Evolutionary conservation across 257 asterid species (phyloP).

Genomic region (Solanum corneliomulleri): DNA sequence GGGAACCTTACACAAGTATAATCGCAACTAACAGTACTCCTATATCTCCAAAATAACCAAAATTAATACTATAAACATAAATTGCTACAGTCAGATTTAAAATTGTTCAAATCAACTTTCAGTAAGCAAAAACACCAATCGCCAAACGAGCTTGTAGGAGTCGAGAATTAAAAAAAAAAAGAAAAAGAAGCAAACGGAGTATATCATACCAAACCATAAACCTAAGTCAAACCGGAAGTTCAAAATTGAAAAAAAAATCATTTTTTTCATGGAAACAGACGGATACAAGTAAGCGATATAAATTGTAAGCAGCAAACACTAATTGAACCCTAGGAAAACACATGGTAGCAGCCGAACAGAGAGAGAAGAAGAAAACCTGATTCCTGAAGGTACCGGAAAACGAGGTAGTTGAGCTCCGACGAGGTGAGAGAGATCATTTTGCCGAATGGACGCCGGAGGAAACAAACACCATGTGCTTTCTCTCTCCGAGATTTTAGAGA

Average conservation of each 20-base stretch:
- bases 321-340: not conserved
- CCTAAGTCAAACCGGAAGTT: not conserved
- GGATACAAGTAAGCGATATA: not conserved
- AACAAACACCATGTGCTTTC: not conserved
- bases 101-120: not conserved
- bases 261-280: not conserved
- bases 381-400: conserved; percentile 88
- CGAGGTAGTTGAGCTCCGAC: conserved; percentile 67
- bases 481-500: not conserved
- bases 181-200: not conserved
- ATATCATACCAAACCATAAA: not conserved
- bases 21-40: not conserved
- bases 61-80: not conserved
- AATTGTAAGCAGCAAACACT: not conserved
- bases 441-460: conserved; percentile 7
- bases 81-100: not conserved
- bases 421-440: conserved; percentile 64
- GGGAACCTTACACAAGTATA: not conserved
- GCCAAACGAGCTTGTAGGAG: not conserved
- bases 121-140: not conserved
- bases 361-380: conserved; percentile 35
- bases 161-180: not conserved
- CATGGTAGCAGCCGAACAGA: not conserved
- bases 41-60: not conserved
- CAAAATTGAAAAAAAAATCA: not conserved